phyloP scores from a whole-genome alignment of 2,329 filamentous ascomycete genomes.

The Phaeosphaeria sp. region DNA sequence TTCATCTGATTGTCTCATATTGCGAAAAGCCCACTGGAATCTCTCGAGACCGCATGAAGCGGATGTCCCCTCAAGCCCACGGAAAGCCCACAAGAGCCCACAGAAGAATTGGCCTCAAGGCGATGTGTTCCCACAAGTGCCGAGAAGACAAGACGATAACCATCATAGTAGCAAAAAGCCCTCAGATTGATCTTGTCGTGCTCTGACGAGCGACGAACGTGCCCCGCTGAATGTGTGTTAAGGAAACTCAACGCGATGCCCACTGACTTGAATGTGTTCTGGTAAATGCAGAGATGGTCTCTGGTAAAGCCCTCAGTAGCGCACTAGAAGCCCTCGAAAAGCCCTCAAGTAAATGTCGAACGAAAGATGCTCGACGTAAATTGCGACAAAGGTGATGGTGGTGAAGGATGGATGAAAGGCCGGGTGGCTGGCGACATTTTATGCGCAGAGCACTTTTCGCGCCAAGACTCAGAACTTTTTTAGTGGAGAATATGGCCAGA shows the following conservation, averaged over 20 bases:
- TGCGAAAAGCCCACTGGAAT: slow-evolving; percentile 53
- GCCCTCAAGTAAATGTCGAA: slow-evolving; percentile 37
- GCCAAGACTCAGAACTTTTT: slow-evolving; percentile 10
- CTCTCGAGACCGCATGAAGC: slow-evolving; percentile 48
- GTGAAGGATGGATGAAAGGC: slow-evolving; percentile 19
- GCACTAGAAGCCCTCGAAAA: slow-evolving; percentile 42
- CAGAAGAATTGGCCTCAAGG: slow-evolving; percentile 54
- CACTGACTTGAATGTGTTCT: slow-evolving; percentile 49
- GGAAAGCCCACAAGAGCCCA: slow-evolving; percentile 55
- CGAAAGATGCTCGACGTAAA: slow-evolving; percentile 26
- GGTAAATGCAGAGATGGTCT: slow-evolving; percentile 28
- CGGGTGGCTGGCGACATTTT: slow-evolving; percentile 21
- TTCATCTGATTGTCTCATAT: slow-evolving; percentile 48
- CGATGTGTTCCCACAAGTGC: slow-evolving; percentile 61
- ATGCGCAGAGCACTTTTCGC: slow-evolving; percentile 5
- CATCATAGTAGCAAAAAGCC: slow-evolving; percentile 50
- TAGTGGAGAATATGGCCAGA: slow-evolving; percentile 3
- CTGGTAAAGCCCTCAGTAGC: slow-evolving; percentile 39
- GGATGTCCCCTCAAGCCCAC: slow-evolving; percentile 52
- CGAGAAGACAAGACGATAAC: slow-evolving; percentile 53
- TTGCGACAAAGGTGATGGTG: slow-evolving; percentile 21
- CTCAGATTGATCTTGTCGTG: slow-evolving; percentile 47
- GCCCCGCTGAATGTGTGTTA: slow-evolving; percentile 44
- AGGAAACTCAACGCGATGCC: slow-evolving; percentile 49
- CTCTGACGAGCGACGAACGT: slow-evolving; percentile 45